These are phyloP conservation scores for Pterocarpus macrocarpus DNA, from an alignment of 306 rosid genomes.

Conservation along the genomic window DNA sequence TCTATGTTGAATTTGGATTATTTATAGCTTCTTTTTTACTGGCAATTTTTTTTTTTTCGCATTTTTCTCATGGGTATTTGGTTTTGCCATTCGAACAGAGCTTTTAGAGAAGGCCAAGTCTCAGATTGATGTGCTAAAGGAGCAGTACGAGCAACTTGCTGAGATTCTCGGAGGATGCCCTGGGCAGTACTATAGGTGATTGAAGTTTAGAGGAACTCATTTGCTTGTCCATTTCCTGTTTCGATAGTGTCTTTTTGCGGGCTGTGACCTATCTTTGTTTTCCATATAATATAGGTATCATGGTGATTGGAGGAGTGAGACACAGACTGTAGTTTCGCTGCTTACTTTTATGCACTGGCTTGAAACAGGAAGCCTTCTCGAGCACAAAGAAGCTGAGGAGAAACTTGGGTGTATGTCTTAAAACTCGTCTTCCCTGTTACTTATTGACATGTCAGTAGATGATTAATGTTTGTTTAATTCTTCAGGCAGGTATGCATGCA, in stretches of 20 bases:
- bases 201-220: background rate
- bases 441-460: conserved; percentile 1
- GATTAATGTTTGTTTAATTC: background rate
- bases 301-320: conserved; percentile 95
- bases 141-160: conserved; percentile 77
- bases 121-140: conserved; percentile 74
- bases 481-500: conserved; percentile 10
- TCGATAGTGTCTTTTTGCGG: background rate
- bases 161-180: conserved; percentile 68
- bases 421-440: conserved; percentile 4
- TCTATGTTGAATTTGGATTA: background rate
- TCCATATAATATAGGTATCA: conserved; percentile 67
- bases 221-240: background rate
- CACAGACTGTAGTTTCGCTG: conserved; percentile 85
- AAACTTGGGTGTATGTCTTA: conserved; percentile 79
- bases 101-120: conserved; percentile 82
- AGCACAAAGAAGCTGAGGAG: conserved; percentile 80
- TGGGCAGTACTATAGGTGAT: conserved; percentile 78
- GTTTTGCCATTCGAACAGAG: conserved; percentile 50
- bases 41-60: background rate
- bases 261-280: conserved; percentile 8
- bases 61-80: background rate
- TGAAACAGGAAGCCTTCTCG: conserved; percentile 83
- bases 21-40: background rate
- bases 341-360: conserved; percentile 92